A percentile compares a stretch with the other conserved stretches of the same genome.
Conservation (phyloP, 176 grass and related monocot species). For the Carex kokanica region DNA sequence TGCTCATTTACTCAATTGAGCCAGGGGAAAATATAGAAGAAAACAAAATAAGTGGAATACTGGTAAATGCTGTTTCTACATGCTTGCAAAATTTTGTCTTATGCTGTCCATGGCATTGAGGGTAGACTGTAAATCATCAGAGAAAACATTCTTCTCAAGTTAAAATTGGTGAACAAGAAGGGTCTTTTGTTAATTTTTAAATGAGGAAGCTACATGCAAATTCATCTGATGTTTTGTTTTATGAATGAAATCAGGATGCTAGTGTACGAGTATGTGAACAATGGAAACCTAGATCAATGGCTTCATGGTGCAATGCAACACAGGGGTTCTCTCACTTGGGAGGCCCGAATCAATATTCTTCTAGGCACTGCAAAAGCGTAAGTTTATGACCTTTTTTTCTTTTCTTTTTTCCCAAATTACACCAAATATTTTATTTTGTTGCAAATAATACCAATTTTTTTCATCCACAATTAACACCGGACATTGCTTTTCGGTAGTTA, state of each 20-base stretch:
- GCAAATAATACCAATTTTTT: neutral
- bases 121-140: neutral
- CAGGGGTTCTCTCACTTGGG: constrained; percentile 84
- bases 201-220: constrained; percentile 4
- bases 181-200: constrained; percentile 10
- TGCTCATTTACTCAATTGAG: neutral
- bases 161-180: neutral
- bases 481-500: neutral
- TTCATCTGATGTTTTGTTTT: constrained; percentile 30
- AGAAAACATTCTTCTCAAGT: neutral
- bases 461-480: neutral
- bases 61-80: neutral
- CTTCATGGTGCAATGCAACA: constrained; percentile 84
- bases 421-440: neutral
- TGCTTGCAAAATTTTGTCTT: neutral
- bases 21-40: neutral
- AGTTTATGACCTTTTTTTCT: constrained; percentile 34
- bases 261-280: constrained; percentile 95
- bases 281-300: constrained; percentile 94
- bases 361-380: constrained; percentile 92
- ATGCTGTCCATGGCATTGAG: constrained; percentile 3
- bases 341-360: constrained; percentile 91
- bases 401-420: neutral
- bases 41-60: neutral
- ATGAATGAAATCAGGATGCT: constrained; percentile 71